Evolutionary conservation across 2,329 filamentous ascomycete species (phyloP), one percentile per base, ranked within the genome.

Genomic region (Chalaropsis ovoidea): DNA sequence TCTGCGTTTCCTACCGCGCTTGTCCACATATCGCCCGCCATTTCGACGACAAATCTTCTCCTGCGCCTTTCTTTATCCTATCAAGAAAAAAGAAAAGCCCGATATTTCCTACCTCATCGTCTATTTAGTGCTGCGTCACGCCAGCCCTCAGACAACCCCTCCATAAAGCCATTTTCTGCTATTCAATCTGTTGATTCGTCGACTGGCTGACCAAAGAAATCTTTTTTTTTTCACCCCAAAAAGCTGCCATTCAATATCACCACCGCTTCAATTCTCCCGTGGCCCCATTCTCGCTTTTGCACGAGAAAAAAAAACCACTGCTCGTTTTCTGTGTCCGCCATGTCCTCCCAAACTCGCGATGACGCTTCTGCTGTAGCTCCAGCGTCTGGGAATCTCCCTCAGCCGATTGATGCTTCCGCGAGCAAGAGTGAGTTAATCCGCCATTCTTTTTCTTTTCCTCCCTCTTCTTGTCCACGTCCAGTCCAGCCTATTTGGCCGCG

Each of bases 351-450:
- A 45, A 62, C 61, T 62, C 42, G 42, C 45, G 42, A 62, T 47
- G 61, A 47, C 22, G 61, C 61, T 47, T 62, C 61, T 31, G 31
- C 45, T 22, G 61, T 45, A 47, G 61, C 42, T 47, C 22, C 17
- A 24, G 24, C 41, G 35, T 45, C 61, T 7, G 41, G 61, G 24
- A 62, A 49, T n/a, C 31, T 15, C 43, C 42, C 42, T 19, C 41
- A 35, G 61, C n/a, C 42, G 13, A 15, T 13, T 35, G 45, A 62
- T 47, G 61, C 61, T 47, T 13, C 45, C 43, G 61, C 61, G 45
- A 47, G 61, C 41, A 62, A 62, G 61, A 62, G 61, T 62, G 61
- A 62, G 61, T 62, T 35, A 19, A 31, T 47, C 61, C 27, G 45
- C 24, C 8, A 42, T 62, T 15, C 60, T 62, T 17, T 41, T 17